A percentile compares a stretch with the other conserved stretches of the same genome.
These are phyloP conservation scores for Fraxinus velutina DNA, from an alignment of 305 asterid species.

Conservation along the genomic window DNA sequence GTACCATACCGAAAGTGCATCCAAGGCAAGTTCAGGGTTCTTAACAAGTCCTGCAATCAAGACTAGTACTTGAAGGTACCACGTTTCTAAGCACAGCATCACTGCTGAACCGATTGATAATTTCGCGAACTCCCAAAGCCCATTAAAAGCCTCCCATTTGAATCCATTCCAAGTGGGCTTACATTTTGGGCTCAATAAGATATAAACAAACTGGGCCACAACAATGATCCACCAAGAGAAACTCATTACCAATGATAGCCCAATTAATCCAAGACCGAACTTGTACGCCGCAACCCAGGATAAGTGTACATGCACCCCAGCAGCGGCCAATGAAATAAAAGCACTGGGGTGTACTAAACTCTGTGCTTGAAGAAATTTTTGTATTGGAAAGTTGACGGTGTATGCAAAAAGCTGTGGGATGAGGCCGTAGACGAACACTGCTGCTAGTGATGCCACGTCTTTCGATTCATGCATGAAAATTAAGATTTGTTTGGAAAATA, in stretches of 20 bases:
- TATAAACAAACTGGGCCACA: slow-evolving; percentile 34
- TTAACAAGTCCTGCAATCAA: slow-evolving; percentile 39
- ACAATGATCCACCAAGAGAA: slow-evolving; percentile 47
- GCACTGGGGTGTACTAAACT: slow-evolving; percentile 39
- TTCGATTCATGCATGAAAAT: slow-evolving; percentile 29
- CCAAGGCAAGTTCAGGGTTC: slow-evolving; percentile 39
- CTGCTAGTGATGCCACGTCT: slow-evolving; percentile 30
- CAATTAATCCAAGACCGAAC: slow-evolving; percentile 31
- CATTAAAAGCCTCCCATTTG: slow-evolving; percentile 31
- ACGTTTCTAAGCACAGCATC: slow-evolving; percentile 41
- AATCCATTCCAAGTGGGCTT: slow-evolving; percentile 41
- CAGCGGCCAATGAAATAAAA: slow-evolving; percentile 31
- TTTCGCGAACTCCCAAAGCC: slow-evolving; percentile 36
- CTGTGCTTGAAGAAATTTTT: slow-evolving; percentile 42
- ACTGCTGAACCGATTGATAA: slow-evolving; percentile 39
- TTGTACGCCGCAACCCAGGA: slow-evolving; percentile 33
- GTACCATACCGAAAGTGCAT: slow-evolving; percentile 38
- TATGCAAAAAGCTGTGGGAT: slow-evolving; percentile 44
- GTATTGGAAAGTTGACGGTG: slow-evolving; percentile 41
- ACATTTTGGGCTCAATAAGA: slow-evolving; percentile 30
- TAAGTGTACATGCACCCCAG: slow-evolving; percentile 26
- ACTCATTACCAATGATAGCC: slow-evolving; percentile 35
- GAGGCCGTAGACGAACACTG: slow-evolving; percentile 33
- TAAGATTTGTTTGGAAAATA: slow-evolving; percentile 24
- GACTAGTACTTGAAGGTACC: slow-evolving; percentile 41